These are phyloP conservation scores for Talaromyces sp. DNA, from an alignment of 2,329 filamentous ascomycete genomes.

Conservation along the genomic window DNA sequence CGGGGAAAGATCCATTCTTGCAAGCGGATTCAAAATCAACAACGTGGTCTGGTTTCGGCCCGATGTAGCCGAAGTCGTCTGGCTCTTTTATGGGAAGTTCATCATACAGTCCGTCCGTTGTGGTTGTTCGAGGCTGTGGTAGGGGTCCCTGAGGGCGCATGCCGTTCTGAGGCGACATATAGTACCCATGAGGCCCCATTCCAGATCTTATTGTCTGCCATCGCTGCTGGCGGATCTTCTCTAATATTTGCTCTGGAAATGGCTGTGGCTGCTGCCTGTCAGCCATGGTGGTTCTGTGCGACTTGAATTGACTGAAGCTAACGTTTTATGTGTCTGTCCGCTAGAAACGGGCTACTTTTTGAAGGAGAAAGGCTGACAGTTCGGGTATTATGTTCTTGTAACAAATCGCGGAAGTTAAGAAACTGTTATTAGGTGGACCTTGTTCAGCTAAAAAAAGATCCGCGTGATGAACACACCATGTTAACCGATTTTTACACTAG, in stretches of 20 bases:
- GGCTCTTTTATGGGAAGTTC: background rate
- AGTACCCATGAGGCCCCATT: background rate
- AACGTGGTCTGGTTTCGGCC: background rate
- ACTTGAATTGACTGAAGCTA: background rate
- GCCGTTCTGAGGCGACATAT: background rate
- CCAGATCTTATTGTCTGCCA: background rate
- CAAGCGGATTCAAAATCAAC: background rate
- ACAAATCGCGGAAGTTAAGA: background rate
- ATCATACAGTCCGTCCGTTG: background rate
- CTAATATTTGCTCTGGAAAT: background rate
- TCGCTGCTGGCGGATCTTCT: background rate
- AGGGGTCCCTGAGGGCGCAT: background rate
- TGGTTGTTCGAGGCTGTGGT: background rate
- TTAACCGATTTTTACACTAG: too few relatives aligned
- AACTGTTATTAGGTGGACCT: background rate
- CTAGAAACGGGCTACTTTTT: background rate
- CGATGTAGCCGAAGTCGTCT: conserved; percentile 4
- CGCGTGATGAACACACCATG: background rate
- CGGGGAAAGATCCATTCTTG: background rate
- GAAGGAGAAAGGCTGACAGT: background rate
- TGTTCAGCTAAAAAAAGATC: background rate
- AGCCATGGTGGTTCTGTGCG: background rate
- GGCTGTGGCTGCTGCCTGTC: conserved; percentile 1
- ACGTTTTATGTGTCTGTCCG: background rate
- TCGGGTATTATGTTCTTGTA: background rate